These are phyloP conservation scores for Epicoccum sorghinum DNA, from an alignment of 2,329 filamentous ascomycete genomes.

Conservation along the genomic window DNA sequence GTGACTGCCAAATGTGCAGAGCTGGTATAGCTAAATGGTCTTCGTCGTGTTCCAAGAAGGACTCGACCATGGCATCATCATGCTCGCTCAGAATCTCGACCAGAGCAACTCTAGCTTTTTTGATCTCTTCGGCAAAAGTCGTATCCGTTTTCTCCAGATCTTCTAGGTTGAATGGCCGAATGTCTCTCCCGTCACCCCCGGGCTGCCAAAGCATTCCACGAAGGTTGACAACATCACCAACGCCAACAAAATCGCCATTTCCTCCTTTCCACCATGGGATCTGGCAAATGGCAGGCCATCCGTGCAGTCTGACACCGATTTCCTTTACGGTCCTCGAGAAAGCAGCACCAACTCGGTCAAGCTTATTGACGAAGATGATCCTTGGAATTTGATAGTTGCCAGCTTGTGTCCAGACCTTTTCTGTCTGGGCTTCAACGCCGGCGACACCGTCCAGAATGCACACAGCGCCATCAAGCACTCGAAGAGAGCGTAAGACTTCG, in stretches of 20 bases:
- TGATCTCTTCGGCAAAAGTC: constrained; percentile 68
- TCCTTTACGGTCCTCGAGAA: constrained; percentile 88
- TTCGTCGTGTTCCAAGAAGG: constrained; percentile 78
- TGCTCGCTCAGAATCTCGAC: constrained; percentile 86
- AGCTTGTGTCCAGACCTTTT: constrained; percentile 93
- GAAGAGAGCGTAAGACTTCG: constrained; percentile 88
- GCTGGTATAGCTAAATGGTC: constrained; percentile 72
- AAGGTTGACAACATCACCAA: constrained; percentile 81
- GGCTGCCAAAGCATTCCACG: constrained; percentile 76
- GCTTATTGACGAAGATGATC: constrained; percentile 82
- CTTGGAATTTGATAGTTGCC: constrained; percentile 84
- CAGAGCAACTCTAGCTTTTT: constrained; percentile 75
- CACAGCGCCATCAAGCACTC: constrained; percentile 87
- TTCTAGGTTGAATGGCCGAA: constrained; percentile 62
- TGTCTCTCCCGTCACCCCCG: constrained; percentile 68
- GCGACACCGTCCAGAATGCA: constrained; percentile 92
- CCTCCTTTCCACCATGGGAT: constrained; percentile 88
- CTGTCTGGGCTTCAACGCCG: constrained; percentile 94
- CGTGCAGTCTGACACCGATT: constrained; percentile 77
- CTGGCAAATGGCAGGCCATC: constrained; percentile 90
- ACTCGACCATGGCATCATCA: constrained; percentile 84
- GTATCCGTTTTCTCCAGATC: constrained; percentile 59
- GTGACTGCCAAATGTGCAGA: constrained; percentile 70
- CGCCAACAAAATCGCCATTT: constrained; percentile 77
- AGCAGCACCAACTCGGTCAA: constrained; percentile 79